Evolutionary conservation across 176 grass and related monocot species (phyloP), one percentile per base, ranked within the genome.

Genomic region (Canna indica): DNA sequence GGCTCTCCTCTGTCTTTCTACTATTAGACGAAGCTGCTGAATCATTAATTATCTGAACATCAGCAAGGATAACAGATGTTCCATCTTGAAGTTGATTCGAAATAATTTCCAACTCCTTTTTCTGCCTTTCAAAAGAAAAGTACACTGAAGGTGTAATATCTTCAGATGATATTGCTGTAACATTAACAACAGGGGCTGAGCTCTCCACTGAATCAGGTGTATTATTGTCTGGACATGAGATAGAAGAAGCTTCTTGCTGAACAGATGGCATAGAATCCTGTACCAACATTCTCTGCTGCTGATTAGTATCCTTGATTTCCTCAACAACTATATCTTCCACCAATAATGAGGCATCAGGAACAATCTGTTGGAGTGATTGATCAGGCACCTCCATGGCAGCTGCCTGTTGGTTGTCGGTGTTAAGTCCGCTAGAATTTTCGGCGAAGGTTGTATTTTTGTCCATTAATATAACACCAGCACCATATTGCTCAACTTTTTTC

Each of bases 111-210:
- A 17, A 30, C 44, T 48, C 68, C 22, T 25, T 31, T 46, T 25
- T 73, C 36, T 24, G 35, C 31, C 39, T 28, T 41, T 47, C 33
- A 42, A 59, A 63, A 61, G 68, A 32, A 79, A 70, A 48, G 32
- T 32, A 38, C 68, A 53, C 36, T 47, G 28, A 47, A 35, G 73
- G 63, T 53, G 75, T 68, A 67, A 80, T 42, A 20, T 48, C 57
- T 83, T 78, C 73, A 12, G 38, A 54, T 30, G 75, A 59, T 63
- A 64, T 59, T 26, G 48, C 75, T 73, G 29, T 17, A 50, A 28
- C 47, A 34, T 56, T 59, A 71, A 30, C 28, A 60, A 69, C 16
- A 77, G 64, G 46, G 80, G 18, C 12, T 45, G 57, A 52, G 12
- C 44, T 64, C 71, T 64, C 18, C 75, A 67, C 20, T 20, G 60